Evolutionary conservation across 2,329 filamentous ascomycete species (phyloP), one percentile per base, ranked within the genome.

Genomic region (Sporothrix curviconia): DNA sequence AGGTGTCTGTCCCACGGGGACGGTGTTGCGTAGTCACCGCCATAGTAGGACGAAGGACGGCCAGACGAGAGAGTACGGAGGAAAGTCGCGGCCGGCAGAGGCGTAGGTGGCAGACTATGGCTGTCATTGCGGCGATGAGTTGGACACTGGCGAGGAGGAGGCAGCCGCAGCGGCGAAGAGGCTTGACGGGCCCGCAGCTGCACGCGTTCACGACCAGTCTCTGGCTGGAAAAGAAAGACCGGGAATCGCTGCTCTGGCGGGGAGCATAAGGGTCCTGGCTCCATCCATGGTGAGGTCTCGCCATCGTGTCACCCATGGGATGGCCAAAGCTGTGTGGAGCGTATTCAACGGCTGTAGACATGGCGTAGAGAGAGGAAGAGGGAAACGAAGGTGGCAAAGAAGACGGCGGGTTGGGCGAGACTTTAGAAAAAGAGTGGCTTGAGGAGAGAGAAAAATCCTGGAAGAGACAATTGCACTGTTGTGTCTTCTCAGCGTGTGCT

Each of bases 231-330:
- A 69, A 68, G 55, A 65, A 64, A 24, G 56, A 57, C 19, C 39
- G 28, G 28, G 15, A 12, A 34, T 40, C 37, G 43, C 24, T 46
- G 32, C 60, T 65, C 60, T 65, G 63, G 58, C 64, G 61, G 7
- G 67, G 66, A 56, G 62, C 62, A 34, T 68, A 69, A 49, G 64
- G 61, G 39, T 69, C 67, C 30, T 68, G 66, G 37, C 61, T 59
- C 69, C 66, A 72, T 60, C 61, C 61, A 60, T 67, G 66, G 47
- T 66, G 65, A 54, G 68, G 64, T 64, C 68, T 68, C 60, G 70
- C 66, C 71, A 73, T 73, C 55, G 64, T 64, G 65, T 69, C 69
- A 58, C 68, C 60, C 63, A 68, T 65, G 60, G 63, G 63, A 64
- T 65, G 65, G 58, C 67, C 65, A 61, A 70, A 64, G 60, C 61